These are phyloP conservation scores for Globisporangium camurandrum DNA, from an alignment of 352 stramenopile genomes.

Conservation along the genomic window DNA sequence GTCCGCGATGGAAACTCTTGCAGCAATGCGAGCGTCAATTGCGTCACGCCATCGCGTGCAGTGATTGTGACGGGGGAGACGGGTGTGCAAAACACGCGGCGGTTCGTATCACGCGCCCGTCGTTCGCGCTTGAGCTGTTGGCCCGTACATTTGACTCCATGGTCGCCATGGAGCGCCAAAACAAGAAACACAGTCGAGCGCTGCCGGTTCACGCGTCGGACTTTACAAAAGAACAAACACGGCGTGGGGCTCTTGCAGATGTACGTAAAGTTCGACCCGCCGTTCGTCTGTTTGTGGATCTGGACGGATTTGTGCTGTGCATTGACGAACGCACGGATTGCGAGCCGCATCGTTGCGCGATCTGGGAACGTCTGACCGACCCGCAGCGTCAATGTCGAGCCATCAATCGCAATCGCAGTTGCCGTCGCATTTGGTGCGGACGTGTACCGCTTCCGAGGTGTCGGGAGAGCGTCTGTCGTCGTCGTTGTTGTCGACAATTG, in stretches of 20 bases:
- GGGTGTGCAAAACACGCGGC: background rate
- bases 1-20: slow-evolving; percentile 28
- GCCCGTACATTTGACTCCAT: slow-evolving; percentile 25
- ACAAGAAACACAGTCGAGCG: slow-evolving; percentile 3
- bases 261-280: slow-evolving; percentile 45
- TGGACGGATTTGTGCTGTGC: slow-evolving; percentile 29
- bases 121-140: slow-evolving; percentile 5
- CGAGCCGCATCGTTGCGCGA: slow-evolving; percentile 25
- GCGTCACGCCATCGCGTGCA: slow-evolving; percentile 16
- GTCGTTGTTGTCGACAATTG: background rate
- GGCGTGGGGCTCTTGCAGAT: slow-evolving; percentile 33
- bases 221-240: slow-evolving; percentile 34
- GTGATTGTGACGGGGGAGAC: slow-evolving; percentile 1
- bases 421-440: background rate
- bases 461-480: background rate
- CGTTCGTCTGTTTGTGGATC: slow-evolving; percentile 28
- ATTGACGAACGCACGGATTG: slow-evolving; percentile 32
- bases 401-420: background rate
- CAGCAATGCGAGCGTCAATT: slow-evolving; percentile 24
- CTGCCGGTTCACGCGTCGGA: slow-evolving; percentile 12
- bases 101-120: background rate
- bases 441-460: background rate
- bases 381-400: background rate
- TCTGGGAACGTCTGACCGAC: slow-evolving; percentile 27
- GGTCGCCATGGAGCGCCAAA: slow-evolving; percentile 20